Base-by-base conservation (phyloP, 495 filamentous ascomycete species). In the Cairneyella variabilis region DNA sequence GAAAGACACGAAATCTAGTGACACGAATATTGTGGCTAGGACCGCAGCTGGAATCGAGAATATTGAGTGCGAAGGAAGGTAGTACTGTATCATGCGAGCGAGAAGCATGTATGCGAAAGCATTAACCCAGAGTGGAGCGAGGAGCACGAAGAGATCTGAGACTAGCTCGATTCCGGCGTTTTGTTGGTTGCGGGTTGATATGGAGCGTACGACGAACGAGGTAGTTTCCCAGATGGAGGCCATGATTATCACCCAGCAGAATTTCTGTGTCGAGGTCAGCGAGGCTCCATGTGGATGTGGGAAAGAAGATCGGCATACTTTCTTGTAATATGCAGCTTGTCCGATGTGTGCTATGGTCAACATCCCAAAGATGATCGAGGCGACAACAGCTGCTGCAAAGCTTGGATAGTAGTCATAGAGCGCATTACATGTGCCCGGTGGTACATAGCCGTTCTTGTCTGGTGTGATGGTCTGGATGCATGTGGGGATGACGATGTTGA, bases 101-200 rank as follows among this genome's bases (percentile, higher is more conserved):
- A 85, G 66, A 16, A 77, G 75, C 82, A 85, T 85, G 71, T 86
- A 88, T 20, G 73, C 69, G 58, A 78, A 85, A 5, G 83, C 83
- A 28, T 86, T 84, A 54, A 83, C 71, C 75, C 78, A 61, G 58
- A 50, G 48, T 0, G 75, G 76, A 2, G 73, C 73, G 3, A 74
- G 63, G 3, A 77, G 54, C 23, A 73, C 65, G 47, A 76, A 46
- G 12, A 72, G 40, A 17, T 64, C 60, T 42, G 56, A 64, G 10
- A 34, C 45, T 0, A 58, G 62, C 7, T 62, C 62, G 26, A 58
- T 64, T 1, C 41, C 52, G 5, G 52, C 30, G n/a, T 58, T 57
- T 38, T 72, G 70, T 46, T 74, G 73, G 56, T 76, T 48, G 10
- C 58, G 58, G 5, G 72, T 44, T 0, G 66, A 68, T 12, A 73